phyloP scores from a whole-genome alignment of 2,329 filamentous ascomycete species.

The Ophiostoma fasciatum region DNA sequence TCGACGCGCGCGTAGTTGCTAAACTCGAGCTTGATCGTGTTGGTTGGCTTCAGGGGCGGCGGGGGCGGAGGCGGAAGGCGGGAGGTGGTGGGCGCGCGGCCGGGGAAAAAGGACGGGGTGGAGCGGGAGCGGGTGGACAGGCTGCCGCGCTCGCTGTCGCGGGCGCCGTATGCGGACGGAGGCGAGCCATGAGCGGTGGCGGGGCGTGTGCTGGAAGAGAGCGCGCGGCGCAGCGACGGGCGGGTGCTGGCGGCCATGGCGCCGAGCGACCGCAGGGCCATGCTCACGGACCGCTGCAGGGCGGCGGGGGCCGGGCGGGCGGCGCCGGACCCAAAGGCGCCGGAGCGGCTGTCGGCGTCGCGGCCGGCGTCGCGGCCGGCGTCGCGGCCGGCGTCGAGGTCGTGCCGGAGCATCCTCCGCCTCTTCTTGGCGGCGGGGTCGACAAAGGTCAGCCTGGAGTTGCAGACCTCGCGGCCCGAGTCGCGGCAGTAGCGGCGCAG shows the following conservation, averaged over 20 bases:
- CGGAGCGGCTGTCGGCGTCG: conserved; percentile 12
- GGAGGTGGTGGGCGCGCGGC: conserved; percentile 11
- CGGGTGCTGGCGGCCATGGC: conserved; percentile 11
- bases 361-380: conserved; percentile 20
- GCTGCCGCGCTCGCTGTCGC: conserved; percentile 19
- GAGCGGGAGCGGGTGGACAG: conserved; percentile 8
- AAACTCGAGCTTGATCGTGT: conserved; percentile 82
- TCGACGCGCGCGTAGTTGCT: conserved; percentile 94
- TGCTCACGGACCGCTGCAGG: conserved; percentile 32
- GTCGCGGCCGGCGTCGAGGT: conserved; percentile 31
- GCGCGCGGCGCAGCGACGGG: conserved; percentile 20
- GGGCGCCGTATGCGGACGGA: conserved; percentile 16
- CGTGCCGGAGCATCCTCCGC: too few species aligned
- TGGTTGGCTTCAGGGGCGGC: conserved; percentile 38
- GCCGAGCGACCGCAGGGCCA: conserved; percentile 29
- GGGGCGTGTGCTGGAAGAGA: conserved; percentile 4
- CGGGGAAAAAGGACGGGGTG: conserved; percentile 15
- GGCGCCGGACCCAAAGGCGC: not conserved
- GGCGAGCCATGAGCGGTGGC: conserved; percentile 17
- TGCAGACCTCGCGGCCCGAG: conserved; percentile 85
- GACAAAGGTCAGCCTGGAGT: conserved; percentile 56
- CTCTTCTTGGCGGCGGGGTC: conserved; percentile 31
- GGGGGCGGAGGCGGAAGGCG: conserved; percentile 17
- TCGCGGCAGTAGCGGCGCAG: conserved; percentile 83
- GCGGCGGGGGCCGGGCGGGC: conserved; percentile 17